Percentiles rank a stretch among this genome's conserved stretches.
Conservation (phyloP, 768 basidiomycete species). For the Trametes cubensis region DNA sequence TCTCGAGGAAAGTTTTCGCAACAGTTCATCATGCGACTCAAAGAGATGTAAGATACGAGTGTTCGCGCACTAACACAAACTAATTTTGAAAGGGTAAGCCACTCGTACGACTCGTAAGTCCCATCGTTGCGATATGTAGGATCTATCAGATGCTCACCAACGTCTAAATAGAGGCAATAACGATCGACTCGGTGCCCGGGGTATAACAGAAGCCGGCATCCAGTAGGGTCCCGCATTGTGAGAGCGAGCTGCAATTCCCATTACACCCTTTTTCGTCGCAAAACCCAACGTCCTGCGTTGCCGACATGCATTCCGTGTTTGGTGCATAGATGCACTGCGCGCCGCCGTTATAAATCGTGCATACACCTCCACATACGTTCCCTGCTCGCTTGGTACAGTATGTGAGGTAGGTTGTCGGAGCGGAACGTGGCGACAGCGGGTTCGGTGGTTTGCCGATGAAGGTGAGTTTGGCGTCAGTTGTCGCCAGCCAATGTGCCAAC, state of each 20-base stretch:
- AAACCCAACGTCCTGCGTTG: slow-evolving; percentile 35
- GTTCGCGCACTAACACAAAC: too few relatives aligned
- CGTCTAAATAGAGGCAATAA: not conserved
- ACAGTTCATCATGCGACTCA: too few relatives aligned
- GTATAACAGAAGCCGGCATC: slow-evolving; percentile 33
- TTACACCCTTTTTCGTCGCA: slow-evolving; percentile 31
- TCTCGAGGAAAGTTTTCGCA: too few relatives aligned
- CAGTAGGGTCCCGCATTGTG: slow-evolving; percentile 33
- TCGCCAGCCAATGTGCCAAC: slow-evolving; percentile 22
- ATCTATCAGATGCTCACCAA: too few relatives aligned
- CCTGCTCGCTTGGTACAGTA: slow-evolving; percentile 30
- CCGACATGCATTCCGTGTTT: slow-evolving; percentile 33
- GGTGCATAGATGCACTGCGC: slow-evolving; percentile 32
- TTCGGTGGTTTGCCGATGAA: slow-evolving; percentile 24
- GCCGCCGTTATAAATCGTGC: slow-evolving; percentile 37
- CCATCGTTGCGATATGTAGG: too few relatives aligned
- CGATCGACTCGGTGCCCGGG: slow-evolving; percentile 34
- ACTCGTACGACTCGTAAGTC: too few relatives aligned
- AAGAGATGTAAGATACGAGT: too few relatives aligned
- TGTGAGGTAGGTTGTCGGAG: slow-evolving; percentile 27
- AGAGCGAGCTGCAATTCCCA: slow-evolving; percentile 31
- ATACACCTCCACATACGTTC: slow-evolving; percentile 35
- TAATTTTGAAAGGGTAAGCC: too few relatives aligned
- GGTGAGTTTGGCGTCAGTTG: slow-evolving; percentile 24
- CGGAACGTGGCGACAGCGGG: slow-evolving; percentile 16